These are phyloP conservation scores for Isatis lusitanica DNA, from an alignment of 441 rosid genomes.

Conservation along the genomic window DNA sequence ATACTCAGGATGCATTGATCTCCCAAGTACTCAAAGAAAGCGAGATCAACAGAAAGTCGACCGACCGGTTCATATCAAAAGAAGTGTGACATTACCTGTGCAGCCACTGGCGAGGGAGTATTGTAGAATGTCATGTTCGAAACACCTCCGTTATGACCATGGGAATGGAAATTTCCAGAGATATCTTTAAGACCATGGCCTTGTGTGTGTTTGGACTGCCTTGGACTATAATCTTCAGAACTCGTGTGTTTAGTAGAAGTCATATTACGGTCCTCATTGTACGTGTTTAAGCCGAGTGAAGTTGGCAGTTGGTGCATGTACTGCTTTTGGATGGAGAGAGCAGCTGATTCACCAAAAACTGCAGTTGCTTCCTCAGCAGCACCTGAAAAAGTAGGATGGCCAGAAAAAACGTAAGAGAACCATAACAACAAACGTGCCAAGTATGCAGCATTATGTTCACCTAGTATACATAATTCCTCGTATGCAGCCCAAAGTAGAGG, in stretches of 20 bases:
- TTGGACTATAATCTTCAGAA: conserved; percentile 65
- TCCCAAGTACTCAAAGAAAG: conserved; percentile 13
- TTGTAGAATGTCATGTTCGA: conserved; percentile 66
- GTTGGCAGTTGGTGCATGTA: conserved; percentile 51
- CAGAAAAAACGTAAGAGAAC: conserved; percentile 13
- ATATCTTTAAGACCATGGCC: conserved; percentile 71
- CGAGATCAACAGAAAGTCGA: not conserved
- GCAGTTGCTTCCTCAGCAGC: conserved; percentile 87
- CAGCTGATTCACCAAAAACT: conserved; percentile 89
- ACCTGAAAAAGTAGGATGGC: conserved; percentile 43
- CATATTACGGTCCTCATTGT: conserved; percentile 60
- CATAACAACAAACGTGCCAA: not conserved
- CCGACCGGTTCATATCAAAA: conserved; percentile 4
- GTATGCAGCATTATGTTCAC: conserved; percentile 42
- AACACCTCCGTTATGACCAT: conserved; percentile 66
- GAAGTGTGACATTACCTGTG: conserved; percentile 55
- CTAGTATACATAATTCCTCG: conserved; percentile 90
- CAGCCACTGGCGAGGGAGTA: conserved; percentile 86
- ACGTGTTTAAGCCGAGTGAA: conserved; percentile 43
- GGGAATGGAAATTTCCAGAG: conserved; percentile 65
- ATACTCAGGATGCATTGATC: conserved; percentile 6
- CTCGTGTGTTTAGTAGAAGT: conserved; percentile 42
- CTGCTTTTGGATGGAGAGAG: conserved; percentile 78
- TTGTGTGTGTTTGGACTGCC: conserved; percentile 69
- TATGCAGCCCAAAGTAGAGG: conserved; percentile 95